Percentiles rank a stretch among this genome's conserved stretches.
Evolutionary conservation across 345 rosid species (phyloP).

Genomic region (Pugionium cornutum): DNA sequence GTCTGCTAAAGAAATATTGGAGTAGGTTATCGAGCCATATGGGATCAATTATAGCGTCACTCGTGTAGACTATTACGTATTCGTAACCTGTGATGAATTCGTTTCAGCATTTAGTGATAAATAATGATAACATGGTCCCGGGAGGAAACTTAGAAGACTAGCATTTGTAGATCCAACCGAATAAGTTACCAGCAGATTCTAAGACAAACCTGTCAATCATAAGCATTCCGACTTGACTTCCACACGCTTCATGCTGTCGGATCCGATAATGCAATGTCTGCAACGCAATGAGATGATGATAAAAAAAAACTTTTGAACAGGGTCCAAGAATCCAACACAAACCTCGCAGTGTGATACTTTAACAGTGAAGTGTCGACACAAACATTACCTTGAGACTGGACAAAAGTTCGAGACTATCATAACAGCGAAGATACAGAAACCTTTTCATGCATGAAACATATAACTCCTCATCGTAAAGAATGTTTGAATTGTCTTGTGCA

Average conservation of each 20-base stretch:
- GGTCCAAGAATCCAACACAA: no score
- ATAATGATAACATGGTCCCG: no score
- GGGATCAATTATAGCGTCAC: conserved; percentile 11
- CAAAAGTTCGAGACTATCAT: conserved; percentile 64
- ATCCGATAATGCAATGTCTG: conserved; percentile 65
- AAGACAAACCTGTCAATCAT: conserved; percentile 76
- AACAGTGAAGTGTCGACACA: not conserved
- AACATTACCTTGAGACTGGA: conserved; percentile 66
- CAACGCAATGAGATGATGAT: conserved; percentile 2
- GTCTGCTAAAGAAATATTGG: not conserved
- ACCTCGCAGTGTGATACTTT: conserved; percentile 1
- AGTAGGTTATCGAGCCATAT: conserved; percentile 26
- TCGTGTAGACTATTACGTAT: conserved; percentile 4
- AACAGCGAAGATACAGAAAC: conserved; percentile 65
- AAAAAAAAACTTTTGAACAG: no score
- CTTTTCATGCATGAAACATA: conserved; percentile 60
- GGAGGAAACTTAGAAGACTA: no score
- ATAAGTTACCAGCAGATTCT: conserved; percentile 16
- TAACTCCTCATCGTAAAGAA: conserved; percentile 47
- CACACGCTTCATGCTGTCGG: conserved; percentile 50
- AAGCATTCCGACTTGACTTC: conserved; percentile 49
- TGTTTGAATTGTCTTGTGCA: conserved; percentile 18
- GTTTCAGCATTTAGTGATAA: no score
- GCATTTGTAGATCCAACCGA: conserved; percentile 3
- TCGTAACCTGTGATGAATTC: no score